These are phyloP conservation scores for Cinnamomum chago DNA, from an alignment of 164 flowering plant species.

Conservation along the genomic window DNA sequence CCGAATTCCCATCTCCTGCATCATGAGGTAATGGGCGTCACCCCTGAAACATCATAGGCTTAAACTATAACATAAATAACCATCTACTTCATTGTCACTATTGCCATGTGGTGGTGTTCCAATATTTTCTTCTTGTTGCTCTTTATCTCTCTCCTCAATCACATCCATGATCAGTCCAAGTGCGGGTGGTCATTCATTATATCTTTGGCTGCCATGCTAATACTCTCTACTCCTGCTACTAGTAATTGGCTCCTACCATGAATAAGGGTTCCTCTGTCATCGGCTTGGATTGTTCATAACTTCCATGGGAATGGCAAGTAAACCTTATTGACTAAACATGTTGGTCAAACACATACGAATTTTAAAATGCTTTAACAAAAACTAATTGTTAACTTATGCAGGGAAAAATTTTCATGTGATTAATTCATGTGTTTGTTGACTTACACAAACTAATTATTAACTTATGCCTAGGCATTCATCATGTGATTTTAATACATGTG, in stretches of 20 bases:
- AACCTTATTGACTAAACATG: background rate
- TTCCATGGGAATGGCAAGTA: background rate
- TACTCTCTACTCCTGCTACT: background rate
- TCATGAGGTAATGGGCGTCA: background rate
- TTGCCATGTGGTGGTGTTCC: background rate
- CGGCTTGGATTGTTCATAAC: too few relatives aligned
- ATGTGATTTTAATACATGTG: background rate
- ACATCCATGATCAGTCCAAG: background rate
- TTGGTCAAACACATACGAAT: too few relatives aligned
- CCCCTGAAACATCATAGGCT: background rate
- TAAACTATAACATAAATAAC: background rate
- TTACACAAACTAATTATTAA: too few relatives aligned
- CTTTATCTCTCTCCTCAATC: background rate
- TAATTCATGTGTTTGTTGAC: too few relatives aligned
- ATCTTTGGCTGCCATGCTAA: background rate
- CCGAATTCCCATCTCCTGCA: background rate
- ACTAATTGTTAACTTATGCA: too few relatives aligned
- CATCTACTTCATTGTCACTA: too few relatives aligned
- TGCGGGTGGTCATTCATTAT: background rate
- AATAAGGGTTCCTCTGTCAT: background rate
- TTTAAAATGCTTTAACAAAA: background rate
- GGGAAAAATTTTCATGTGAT: background rate
- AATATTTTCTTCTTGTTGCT: background rate
- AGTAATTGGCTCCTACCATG: background rate
- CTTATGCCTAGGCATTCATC: background rate